Evolutionary conservation across 2,329 filamentous ascomycete genomes (phyloP).

Genomic region (Aspergillus pseudoterreus): DNA sequence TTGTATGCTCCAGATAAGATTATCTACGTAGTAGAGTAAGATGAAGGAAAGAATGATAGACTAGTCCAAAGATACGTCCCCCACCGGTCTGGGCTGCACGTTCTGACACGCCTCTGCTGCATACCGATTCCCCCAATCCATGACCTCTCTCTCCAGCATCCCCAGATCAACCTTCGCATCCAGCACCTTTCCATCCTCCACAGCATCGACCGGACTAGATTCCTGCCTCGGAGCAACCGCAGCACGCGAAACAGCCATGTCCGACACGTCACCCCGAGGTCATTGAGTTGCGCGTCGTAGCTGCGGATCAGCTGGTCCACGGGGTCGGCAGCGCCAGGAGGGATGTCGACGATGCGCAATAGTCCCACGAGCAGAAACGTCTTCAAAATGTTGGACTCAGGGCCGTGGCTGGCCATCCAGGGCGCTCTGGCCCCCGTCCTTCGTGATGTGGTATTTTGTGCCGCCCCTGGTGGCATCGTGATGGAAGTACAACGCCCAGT

Average conservation of each 20-base stretch:
- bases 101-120: constrained; percentile 12
- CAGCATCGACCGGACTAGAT: neutral
- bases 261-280: constrained; percentile 13
- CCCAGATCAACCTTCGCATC: constrained; percentile 7
- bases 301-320: constrained; percentile 17
- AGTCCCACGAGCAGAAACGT: constrained; percentile 21
- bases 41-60: neutral
- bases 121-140: constrained; percentile 19
- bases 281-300: constrained; percentile 18
- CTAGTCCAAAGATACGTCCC: neutral
- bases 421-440: constrained; percentile 8
- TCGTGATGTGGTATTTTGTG: constrained; percentile 23
- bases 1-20: neutral
- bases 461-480: constrained; percentile 6
- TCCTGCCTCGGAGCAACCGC: constrained; percentile 6
- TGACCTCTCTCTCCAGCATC: constrained; percentile 16
- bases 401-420: constrained; percentile 18
- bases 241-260: constrained; percentile 20
- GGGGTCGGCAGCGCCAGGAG: constrained; percentile 1
- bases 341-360: constrained; percentile 18
- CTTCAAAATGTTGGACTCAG: constrained; percentile 14
- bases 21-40: neutral
- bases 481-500: constrained; percentile 29
- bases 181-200: neutral
- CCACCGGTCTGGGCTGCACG: constrained; percentile 15